Conservation (phyloP, 768 basidiomycete species). For the Collybia sordida region DNA sequence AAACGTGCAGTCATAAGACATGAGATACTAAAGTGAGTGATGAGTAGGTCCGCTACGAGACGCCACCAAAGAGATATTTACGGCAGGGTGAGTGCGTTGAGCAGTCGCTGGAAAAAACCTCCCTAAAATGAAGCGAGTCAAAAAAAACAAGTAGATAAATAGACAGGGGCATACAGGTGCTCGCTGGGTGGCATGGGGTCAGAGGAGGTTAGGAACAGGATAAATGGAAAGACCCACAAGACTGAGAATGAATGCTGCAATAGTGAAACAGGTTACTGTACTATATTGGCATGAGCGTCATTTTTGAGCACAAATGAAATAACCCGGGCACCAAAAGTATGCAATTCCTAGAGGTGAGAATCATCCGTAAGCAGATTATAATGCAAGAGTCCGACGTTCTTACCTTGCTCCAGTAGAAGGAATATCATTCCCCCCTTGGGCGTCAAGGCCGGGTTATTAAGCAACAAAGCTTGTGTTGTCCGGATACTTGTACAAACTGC, state of each 20-base stretch:
- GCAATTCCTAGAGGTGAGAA: too few relatives aligned
- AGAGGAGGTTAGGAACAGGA: slow-evolving; percentile 26
- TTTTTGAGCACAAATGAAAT: slow-evolving; percentile 13
- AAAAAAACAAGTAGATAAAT: too few relatives aligned
- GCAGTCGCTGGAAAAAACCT: slow-evolving; percentile 26
- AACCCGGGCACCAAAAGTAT: background rate
- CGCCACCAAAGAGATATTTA: slow-evolving; percentile 7
- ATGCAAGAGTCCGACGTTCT: background rate
- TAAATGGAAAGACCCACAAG: slow-evolving; percentile 11
- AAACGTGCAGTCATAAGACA: slow-evolving; percentile 10
- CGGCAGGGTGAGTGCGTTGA: slow-evolving; percentile 24
- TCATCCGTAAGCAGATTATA: too few relatives aligned
- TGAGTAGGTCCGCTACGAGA: background rate
- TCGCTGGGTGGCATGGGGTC: slow-evolving; percentile 22
- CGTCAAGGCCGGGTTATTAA: slow-evolving; percentile 10
- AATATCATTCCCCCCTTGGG: slow-evolving; percentile 18
- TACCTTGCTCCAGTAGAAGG: slow-evolving; percentile 28
- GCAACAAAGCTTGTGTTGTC: slow-evolving; percentile 20
- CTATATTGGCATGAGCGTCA: slow-evolving; percentile 11
- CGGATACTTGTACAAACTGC: slow-evolving; percentile 21
- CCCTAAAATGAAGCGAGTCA: slow-evolving; percentile 11
- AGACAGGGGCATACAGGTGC: slow-evolving; percentile 18
- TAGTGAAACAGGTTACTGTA: background rate
- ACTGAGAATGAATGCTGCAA: too few relatives aligned
- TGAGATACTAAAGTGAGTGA: slow-evolving; percentile 1